phyloP scores from a whole-genome alignment of 805 yeast species.

The Cyberlindnera nakhonratchasimensis region DNA sequence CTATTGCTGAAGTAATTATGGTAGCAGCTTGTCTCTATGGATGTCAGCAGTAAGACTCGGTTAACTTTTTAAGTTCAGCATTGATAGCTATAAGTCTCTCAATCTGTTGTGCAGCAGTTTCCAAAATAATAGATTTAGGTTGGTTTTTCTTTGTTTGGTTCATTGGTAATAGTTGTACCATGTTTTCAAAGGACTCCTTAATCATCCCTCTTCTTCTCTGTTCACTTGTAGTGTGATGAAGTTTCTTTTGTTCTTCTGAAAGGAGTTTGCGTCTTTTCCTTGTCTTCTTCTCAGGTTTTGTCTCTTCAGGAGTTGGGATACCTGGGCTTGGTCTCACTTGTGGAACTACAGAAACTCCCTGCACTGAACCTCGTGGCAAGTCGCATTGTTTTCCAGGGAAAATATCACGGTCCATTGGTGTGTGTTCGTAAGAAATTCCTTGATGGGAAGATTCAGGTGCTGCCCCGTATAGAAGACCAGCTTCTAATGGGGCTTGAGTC shows the following conservation, averaged over 20 bases:
- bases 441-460: slow-evolving; percentile 1
- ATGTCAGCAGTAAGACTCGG: neutral
- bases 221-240: slow-evolving; percentile 28
- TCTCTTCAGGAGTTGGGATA: neutral
- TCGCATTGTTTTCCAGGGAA: neutral
- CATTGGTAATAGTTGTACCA: slow-evolving; percentile 21
- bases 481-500: neutral
- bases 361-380: neutral
- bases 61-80: slow-evolving; percentile 14
- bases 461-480: neutral
- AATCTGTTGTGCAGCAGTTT: slow-evolving; percentile 23
- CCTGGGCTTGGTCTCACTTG: slow-evolving; percentile 5
- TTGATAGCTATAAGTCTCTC: slow-evolving; percentile 17
- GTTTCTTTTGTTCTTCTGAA: slow-evolving; percentile 27
- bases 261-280: slow-evolving; percentile 16
- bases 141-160: slow-evolving; percentile 17
- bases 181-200: slow-evolving; percentile 24
- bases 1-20: no score
- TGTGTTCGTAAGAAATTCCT: neutral
- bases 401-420: neutral
- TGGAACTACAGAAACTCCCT: neutral
- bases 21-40: neutral
- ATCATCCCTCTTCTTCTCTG: slow-evolving; percentile 25
- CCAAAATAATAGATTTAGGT: slow-evolving; percentile 25
- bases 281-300: neutral